Evolutionary conservation across 73 alveolate genomes (phyloP), one percentile per base, ranked within the genome.

Genomic region (Halteria grandinella): DNA sequence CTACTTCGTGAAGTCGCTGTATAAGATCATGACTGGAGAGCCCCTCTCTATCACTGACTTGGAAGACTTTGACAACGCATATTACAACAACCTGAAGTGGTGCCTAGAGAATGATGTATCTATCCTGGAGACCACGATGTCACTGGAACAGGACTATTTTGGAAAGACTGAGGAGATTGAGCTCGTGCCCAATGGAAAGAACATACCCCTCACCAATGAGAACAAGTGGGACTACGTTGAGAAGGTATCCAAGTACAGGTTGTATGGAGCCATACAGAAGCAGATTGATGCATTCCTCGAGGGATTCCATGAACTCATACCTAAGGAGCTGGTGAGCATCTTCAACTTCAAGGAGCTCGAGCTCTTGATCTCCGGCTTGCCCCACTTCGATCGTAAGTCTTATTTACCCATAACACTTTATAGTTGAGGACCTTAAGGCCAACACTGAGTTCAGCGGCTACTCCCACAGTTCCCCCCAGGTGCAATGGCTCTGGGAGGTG

Each of bases 301-400:
- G 80, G 99, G 99, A 17, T 95, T 97, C 90, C 95, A 90, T 83
- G 99, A 95, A 72, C 74, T 97, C 49, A 94, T 97, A 20, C 99
- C 99, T 0, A 84, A 90, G 44, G 88, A 97, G 33, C 80, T 97
- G 37, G 83, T 89, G 50, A 51, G 87, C 49, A 89, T 95, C 25
- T 95, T 94, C 83, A 97, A 89, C 62, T 79, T 88, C 70, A 57
- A 91, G 20, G 97, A 91, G 79, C 51, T 91, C 18, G 97, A 91
- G 59, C 78, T 91, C 45, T 86, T 91, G 14, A 91, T 91, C 55
- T 88, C 95, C 55, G 97, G 97, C 34, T 69, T 91, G 52, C 97
- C 97, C n/a, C 85, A 89, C 63, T 88, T 96, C 69, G 99, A 96
- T 76, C 75, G 90, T 31, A 92, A 84, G 71, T 52, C 23, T 2